Evolutionary conservation across 306 rosid genomes (phyloP).

Genomic region (Lathyrus sativus): DNA sequence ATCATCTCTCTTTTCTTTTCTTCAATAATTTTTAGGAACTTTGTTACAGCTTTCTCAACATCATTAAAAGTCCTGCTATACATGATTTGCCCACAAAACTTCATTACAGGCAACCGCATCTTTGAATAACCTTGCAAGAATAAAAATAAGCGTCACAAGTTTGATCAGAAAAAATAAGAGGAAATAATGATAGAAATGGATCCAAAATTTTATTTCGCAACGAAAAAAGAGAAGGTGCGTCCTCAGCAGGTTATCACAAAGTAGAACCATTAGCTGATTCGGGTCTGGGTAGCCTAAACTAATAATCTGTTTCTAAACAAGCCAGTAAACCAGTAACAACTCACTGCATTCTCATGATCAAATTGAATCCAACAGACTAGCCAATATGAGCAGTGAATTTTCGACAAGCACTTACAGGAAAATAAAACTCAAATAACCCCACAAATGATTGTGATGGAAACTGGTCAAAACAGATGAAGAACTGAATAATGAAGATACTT

Average conservation of each 20-base stretch:
- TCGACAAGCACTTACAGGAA: background rate
- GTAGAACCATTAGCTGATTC: too few species aligned
- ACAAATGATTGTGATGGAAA: background rate
- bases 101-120: conserved; percentile 65
- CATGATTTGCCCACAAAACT: conserved; percentile 62
- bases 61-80: conserved; percentile 65
- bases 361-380: background rate
- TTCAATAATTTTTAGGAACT: conserved; percentile 41
- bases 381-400: background rate
- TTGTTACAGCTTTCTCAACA: conserved; percentile 58
- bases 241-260: too few species aligned
- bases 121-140: conserved; percentile 41
- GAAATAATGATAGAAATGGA: background rate
- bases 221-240: too few species aligned
- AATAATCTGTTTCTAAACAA: too few species aligned
- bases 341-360: too few species aligned
- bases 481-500: background rate
- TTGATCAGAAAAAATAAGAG: conserved; percentile 14
- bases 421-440: too few species aligned
- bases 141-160: background rate
- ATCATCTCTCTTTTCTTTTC: conserved; percentile 45
- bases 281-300: too few species aligned
- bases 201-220: too few species aligned
- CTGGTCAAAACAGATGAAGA: background rate
- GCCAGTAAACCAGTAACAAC: too few species aligned